Base-by-base conservation (phyloP, 371 early-diverging fungal genomes). In the Gilbertella persicaria region DNA sequence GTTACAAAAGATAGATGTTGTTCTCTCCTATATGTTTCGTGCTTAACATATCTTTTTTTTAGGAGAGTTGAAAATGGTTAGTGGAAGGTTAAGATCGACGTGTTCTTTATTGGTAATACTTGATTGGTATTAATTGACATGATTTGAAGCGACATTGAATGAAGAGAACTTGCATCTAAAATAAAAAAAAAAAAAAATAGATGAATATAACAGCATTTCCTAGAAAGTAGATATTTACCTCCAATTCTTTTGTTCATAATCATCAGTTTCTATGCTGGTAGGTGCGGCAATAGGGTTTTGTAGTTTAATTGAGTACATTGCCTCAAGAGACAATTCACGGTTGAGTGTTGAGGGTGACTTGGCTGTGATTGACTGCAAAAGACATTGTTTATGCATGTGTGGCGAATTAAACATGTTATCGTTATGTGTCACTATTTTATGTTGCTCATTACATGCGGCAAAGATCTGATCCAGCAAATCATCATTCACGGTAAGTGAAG, bases 371-470 rank as follows among this genome's bases (percentile, higher is more conserved):
- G 40, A 42, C 43, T 67, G 67, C 1, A 49, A 41, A 4, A 58
- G 19, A 24, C 62, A 62, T 16, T 57, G 40, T n/a, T 44, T 16
- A 48, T 58, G 48, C 52, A 51, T 51, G 5, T 53, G 44, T 3
- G 73, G 73, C 23, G 73, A 73, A 36, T 73, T 73, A 26, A 55
- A 62, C 39, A 64, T 49, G 7, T 56, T 58, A 42, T 73, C 69
- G 17, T 66, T 64, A 48, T 29, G 64, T 53, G n/a, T 42, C n/a
- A 44, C 28, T 20, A 29, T 42, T 36, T 41, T 46, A 33, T 23
- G 12, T 29, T 14, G 20, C 37, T 24, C 49, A 14, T 24, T 26
- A 2, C 21, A 14, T 2, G 33, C 12, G 14, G 20, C 49, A n/a
- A 69, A 61, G 5, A 64, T 47, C 24, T 66, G 55, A 39, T 61